These are phyloP conservation scores for Ceratocystis cacaofunesta DNA, from an alignment of 2,329 filamentous ascomycete species.

Conservation along the genomic window DNA sequence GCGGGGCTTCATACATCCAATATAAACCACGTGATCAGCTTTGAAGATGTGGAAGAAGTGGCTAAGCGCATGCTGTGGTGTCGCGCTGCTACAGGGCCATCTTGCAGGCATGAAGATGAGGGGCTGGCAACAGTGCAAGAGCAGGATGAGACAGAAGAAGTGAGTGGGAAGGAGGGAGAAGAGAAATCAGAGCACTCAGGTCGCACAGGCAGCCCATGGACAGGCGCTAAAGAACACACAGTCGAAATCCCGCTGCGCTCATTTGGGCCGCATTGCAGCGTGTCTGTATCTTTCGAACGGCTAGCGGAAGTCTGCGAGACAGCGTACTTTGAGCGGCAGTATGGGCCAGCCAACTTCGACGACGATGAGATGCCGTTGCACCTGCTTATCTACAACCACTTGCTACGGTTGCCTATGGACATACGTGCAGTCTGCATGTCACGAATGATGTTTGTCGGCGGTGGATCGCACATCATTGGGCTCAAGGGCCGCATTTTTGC, in stretches of 20 bases:
- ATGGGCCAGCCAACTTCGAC: constrained; percentile 48
- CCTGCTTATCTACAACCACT: constrained; percentile 56
- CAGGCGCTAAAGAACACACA: constrained; percentile 12
- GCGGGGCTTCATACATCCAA: constrained; percentile 14
- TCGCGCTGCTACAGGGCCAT: constrained; percentile 22
- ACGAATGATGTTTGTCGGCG: constrained; percentile 74
- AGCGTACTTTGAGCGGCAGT: constrained; percentile 50
- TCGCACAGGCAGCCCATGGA: background rate
- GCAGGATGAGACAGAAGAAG: constrained; percentile 36
- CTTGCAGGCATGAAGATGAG: constrained; percentile 19
- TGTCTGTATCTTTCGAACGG: constrained; percentile 52
- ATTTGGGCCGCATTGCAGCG: constrained; percentile 34
- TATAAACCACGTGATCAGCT: constrained; percentile 35
- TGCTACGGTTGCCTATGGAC: constrained; percentile 66
- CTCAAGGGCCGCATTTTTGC: constrained; percentile 62
- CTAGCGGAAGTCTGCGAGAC: constrained; percentile 63
- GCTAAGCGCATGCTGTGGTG: constrained; percentile 68
- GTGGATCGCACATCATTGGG: constrained; percentile 63
- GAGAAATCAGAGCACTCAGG: constrained; percentile 19
- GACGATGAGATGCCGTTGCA: constrained; percentile 76
- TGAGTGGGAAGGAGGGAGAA: background rate
- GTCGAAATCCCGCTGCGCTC: constrained; percentile 34
- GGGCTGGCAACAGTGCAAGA: constrained; percentile 40
- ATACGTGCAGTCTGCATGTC: constrained; percentile 75
- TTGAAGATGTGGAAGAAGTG: constrained; percentile 72